Conservation (phyloP, 345 rosid genomes). For the Boechera retrofracta region DNA sequence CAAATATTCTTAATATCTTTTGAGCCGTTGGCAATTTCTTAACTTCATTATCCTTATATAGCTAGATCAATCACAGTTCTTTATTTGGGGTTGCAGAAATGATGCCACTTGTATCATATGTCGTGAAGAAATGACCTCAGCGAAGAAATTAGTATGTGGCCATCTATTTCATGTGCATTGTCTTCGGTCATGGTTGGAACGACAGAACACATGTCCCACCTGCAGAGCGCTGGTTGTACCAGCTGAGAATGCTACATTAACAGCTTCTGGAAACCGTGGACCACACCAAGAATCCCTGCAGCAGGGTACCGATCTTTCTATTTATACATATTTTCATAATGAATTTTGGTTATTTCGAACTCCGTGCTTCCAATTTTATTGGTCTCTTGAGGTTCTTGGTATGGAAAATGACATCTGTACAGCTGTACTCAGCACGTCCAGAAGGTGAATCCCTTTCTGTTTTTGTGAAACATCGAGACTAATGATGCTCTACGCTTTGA, state of each 20-base stretch:
- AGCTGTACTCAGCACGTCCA: background rate
- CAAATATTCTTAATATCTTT: background rate
- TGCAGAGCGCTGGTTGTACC: constrained; percentile 93
- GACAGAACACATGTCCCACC: constrained; percentile 96
- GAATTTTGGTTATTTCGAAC: background rate
- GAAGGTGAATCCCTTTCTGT: background rate
- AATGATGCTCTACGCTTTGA: constrained; percentile 26
- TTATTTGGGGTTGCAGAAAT: constrained; percentile 63
- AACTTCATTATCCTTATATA: constrained; percentile 27
- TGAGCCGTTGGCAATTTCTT: constrained; percentile 15
- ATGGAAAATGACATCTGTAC: constrained; percentile 6
- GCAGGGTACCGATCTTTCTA: constrained; percentile 53
- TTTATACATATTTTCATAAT: background rate
- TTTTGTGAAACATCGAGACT: constrained; percentile 14
- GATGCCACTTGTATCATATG: constrained; percentile 96
- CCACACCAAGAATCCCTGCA: constrained; percentile 55
- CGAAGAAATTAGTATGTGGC: constrained; percentile 91
- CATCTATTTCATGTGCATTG: constrained; percentile 97
- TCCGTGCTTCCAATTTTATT: background rate
- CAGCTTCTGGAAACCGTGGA: constrained; percentile 64
- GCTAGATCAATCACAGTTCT: constrained; percentile 22
- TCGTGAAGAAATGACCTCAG: constrained; percentile 97
- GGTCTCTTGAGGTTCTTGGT: constrained; percentile 25
- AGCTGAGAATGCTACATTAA: constrained; percentile 65
- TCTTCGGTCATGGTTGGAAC: constrained; percentile 95